These are phyloP conservation scores for Cercospora janseana DNA, from an alignment of 2,329 filamentous ascomycete genomes.

Conservation along the genomic window DNA sequence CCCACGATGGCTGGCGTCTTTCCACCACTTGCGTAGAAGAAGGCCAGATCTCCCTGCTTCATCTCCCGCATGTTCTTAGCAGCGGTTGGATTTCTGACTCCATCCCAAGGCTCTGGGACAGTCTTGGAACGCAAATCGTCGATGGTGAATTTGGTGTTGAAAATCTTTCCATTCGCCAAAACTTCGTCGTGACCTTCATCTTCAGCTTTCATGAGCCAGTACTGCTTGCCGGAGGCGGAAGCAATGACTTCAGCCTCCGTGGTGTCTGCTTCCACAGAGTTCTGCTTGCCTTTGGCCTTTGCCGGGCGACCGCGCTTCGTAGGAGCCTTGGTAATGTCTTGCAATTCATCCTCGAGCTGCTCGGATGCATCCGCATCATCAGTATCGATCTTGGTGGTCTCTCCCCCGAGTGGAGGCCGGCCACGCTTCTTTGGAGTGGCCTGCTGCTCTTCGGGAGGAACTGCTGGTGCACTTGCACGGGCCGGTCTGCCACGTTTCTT, in stretches of 20 bases:
- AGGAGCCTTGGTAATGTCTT: constrained; percentile 23
- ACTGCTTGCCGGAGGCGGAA: constrained; percentile 30
- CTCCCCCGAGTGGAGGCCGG: constrained; percentile 32
- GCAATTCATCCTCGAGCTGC: constrained; percentile 34
- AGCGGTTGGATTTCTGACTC: constrained; percentile 56
- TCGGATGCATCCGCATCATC: constrained; percentile 34
- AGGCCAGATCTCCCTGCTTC: constrained; percentile 86
- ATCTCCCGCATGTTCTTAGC: constrained; percentile 88
- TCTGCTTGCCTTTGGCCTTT: constrained; percentile 24
- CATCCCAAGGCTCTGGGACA: constrained; percentile 87
- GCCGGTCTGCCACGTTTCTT: constrained; percentile 32
- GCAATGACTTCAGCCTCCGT: constrained; percentile 6
- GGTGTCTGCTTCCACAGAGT: constrained; percentile 12
- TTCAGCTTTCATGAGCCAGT: constrained; percentile 58
- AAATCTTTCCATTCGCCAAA: constrained; percentile 68
- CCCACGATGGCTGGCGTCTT: constrained; percentile 79
- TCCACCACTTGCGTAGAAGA: constrained; percentile 96
- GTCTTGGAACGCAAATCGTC: constrained; percentile 74
- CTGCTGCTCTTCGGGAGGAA: constrained; percentile 14
- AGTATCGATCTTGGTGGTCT: constrained; percentile 33
- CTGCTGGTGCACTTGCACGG: constrained; percentile 13
- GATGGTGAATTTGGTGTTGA: constrained; percentile 91
- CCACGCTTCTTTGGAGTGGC: constrained; percentile 33
- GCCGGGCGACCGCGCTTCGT: constrained; percentile 17
- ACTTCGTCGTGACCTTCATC: constrained; percentile 76